These are phyloP conservation scores for Neurospora hispaniola DNA, from an alignment of 495 filamentous ascomycete genomes.

Conservation along the genomic window DNA sequence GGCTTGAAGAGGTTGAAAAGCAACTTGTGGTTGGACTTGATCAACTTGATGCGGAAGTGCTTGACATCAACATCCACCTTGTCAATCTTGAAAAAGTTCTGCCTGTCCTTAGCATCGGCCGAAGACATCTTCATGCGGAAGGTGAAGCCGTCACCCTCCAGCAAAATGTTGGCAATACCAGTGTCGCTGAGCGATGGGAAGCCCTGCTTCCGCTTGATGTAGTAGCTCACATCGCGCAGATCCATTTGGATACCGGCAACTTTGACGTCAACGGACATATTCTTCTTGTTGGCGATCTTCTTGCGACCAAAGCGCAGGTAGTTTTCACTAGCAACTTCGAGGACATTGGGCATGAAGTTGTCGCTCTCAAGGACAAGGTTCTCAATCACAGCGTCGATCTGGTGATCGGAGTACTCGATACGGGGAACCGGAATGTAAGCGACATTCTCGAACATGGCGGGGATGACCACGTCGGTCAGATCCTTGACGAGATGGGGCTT, in stretches of 20 bases:
- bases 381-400: slow-evolving; percentile 81
- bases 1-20: slow-evolving; percentile 86
- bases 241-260: slow-evolving; percentile 87
- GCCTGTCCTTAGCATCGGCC: slow-evolving; percentile 61
- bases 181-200: slow-evolving; percentile 85
- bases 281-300: slow-evolving; percentile 57
- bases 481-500: slow-evolving; percentile 90
- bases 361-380: slow-evolving; percentile 93
- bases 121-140: slow-evolving; percentile 88
- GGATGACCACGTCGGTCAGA: slow-evolving; percentile 75
- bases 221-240: slow-evolving; percentile 81
- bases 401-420: slow-evolving; percentile 82
- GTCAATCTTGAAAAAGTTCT: slow-evolving; percentile 89
- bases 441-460: slow-evolving; percentile 71
- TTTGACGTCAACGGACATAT: slow-evolving; percentile 73
- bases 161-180: slow-evolving; percentile 81
- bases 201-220: slow-evolving; percentile 90
- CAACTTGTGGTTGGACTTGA: slow-evolving; percentile 88
- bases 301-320: slow-evolving; percentile 94
- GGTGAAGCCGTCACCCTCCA: slow-evolving; percentile 77
- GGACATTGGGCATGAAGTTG: slow-evolving; percentile 90
- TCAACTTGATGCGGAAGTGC: slow-evolving; percentile 79
- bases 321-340: slow-evolving; percentile 87
- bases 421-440: slow-evolving; percentile 90
- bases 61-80: slow-evolving; percentile 76